These are phyloP conservation scores for Xylaria sp. DNA, from an alignment of 2,329 filamentous ascomycete species.

Conservation along the genomic window DNA sequence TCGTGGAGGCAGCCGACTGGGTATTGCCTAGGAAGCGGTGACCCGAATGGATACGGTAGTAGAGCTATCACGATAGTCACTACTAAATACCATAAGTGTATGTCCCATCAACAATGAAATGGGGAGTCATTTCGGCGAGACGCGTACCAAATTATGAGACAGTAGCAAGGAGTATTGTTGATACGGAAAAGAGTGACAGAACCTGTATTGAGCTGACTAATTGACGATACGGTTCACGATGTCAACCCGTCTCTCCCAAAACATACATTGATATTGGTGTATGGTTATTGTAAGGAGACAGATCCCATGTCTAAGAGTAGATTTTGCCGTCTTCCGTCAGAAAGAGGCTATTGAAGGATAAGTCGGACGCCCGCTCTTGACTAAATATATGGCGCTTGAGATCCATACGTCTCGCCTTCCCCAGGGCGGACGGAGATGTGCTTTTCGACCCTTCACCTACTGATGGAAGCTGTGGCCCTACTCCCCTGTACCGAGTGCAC, in stretches of 20 bases:
- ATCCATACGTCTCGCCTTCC: slow-evolving; percentile 1
- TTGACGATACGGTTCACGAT: not conserved
- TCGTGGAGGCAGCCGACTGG: not conserved
- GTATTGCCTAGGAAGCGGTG: no score
- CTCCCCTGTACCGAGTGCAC: not conserved
- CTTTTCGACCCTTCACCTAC: not conserved
- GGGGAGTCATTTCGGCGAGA: not conserved
- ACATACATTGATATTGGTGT: not conserved
- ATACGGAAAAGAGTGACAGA: not conserved
- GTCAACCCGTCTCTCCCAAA: not conserved
- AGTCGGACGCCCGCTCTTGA: not conserved
- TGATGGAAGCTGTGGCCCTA: not conserved
- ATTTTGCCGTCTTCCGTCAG: not conserved
- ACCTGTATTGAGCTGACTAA: not conserved
- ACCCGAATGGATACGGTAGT: not conserved
- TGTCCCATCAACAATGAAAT: not conserved
- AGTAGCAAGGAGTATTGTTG: not conserved
- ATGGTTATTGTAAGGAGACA: not conserved
- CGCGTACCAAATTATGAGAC: not conserved
- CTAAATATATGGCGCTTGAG: not conserved
- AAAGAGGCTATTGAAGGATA: not conserved
- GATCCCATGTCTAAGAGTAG: not conserved
- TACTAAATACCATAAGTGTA: not conserved
- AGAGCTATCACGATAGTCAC: not conserved
- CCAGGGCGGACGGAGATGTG: not conserved